These are phyloP conservation scores for Dothideomycetidae sp. DNA, from an alignment of 2,329 filamentous ascomycete species.

Conservation along the genomic window DNA sequence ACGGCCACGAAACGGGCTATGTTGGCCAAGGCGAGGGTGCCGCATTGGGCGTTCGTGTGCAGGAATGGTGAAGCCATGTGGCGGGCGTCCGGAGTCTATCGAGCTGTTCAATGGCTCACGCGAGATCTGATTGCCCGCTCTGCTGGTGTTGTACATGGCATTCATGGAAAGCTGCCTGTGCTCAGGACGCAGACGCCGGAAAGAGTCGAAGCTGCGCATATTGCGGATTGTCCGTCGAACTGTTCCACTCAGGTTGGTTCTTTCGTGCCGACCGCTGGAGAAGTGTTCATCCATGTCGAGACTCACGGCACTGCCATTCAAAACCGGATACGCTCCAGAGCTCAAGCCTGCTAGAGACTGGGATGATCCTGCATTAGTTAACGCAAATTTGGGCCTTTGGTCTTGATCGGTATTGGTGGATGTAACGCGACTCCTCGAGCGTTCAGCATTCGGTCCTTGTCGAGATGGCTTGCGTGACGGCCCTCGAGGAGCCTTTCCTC, in stretches of 20 bases:
- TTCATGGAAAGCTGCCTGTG: not conserved
- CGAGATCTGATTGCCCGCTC: not conserved
- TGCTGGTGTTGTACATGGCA: not conserved
- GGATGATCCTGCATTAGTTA: constrained; percentile 10
- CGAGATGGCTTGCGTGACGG: constrained; percentile 1
- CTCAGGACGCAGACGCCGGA: constrained; percentile 7
- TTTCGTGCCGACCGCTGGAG: not conserved
- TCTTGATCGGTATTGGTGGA: not conserved
- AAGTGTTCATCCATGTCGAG: constrained; percentile 1
- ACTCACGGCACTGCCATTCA: constrained; percentile 11
- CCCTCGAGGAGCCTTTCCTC: constrained; percentile 2
- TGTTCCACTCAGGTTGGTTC: not conserved
- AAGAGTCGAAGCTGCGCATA: constrained; percentile 19
- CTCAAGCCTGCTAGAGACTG: constrained; percentile 11
- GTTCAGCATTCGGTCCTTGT: not conserved
- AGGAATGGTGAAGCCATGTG: not conserved
- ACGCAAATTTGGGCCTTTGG: constrained; percentile 4
- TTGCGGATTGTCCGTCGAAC: constrained; percentile 15
- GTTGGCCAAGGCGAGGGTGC: not conserved
- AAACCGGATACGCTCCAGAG: constrained; percentile 12
- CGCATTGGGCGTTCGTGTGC: too few relatives aligned
- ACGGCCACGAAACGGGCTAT: not conserved
- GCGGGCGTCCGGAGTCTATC: not conserved
- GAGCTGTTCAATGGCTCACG: not conserved
- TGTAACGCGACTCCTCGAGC: constrained; percentile 8